These are phyloP conservation scores for Austroboletus niveus DNA, from an alignment of 1,284 basidiomycete genomes.

Conservation along the genomic window DNA sequence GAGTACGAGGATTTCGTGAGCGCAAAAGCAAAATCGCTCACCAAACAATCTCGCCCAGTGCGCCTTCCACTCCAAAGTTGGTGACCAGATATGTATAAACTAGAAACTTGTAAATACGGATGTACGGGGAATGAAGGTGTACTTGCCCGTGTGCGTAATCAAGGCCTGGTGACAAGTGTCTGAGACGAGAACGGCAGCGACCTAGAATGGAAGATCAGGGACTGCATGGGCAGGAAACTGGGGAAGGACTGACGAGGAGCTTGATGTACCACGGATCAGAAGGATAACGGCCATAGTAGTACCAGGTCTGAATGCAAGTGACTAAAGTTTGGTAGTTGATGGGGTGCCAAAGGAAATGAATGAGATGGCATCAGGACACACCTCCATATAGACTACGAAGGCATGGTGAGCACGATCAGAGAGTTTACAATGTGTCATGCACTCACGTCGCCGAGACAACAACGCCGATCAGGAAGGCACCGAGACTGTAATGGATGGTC, in stretches of 20 bases:
- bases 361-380: constrained; percentile 21
- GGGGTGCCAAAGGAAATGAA: neutral
- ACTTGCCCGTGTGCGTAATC: constrained; percentile 54
- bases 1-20: neutral
- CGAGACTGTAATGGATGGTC: constrained; percentile 35
- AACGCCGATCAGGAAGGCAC: constrained; percentile 50
- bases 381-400: constrained; percentile 49
- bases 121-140: neutral
- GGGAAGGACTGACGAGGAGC: constrained; percentile 21
- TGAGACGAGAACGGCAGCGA: constrained; percentile 47
- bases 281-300: constrained; percentile 50
- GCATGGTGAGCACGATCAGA: neutral
- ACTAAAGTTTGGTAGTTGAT: constrained; percentile 35
- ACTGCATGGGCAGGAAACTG: neutral
- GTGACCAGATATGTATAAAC: constrained; percentile 50
- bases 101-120: constrained; percentile 18
- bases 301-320: constrained; percentile 55
- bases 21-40: constrained; percentile 27
- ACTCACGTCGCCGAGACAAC: constrained; percentile 46
- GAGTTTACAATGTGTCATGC: neutral
- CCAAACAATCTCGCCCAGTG: constrained; percentile 47
- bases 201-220: constrained; percentile 33
- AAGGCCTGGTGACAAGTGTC: constrained; percentile 57
- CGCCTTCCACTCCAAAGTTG: constrained; percentile 25
- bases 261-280: constrained; percentile 48